Base-by-base conservation (phyloP, 352 stramenopile species). In the Phytophthora colocasiae region DNA sequence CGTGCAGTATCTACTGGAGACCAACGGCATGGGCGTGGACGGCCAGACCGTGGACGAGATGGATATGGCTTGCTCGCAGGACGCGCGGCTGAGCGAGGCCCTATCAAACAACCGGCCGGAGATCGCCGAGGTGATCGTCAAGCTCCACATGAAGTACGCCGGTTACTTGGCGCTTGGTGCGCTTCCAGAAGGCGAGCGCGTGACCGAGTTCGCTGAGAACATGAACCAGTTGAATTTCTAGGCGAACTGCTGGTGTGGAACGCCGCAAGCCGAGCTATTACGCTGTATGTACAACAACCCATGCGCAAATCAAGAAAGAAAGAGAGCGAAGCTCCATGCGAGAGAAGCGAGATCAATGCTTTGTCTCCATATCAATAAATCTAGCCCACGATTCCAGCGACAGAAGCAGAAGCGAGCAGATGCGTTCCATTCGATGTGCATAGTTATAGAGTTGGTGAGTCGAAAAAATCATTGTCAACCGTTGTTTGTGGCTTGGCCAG, bases 71-170 rank as follows among this genome's bases (percentile, higher is more conserved):
- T 90, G 88, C 43, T 70, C 71, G 6, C 77, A 91, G 58, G 81
- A 92, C 71, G 50, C 70, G 59, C 83, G 85, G 49, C 75, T 93
- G 6, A 83, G 73, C 53, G 83, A 90, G 12, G 51, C 81, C 19
- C 75, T 93, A 40, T 73, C 80, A 6, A 73, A 71, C 43, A 88
- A 92, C 71, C 73, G 85, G 3, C 85, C 85, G 2, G 80, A 90
- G 55, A 78, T 93, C 52, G 74, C 83, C 5, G 80, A 90, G 48
- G 69, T 93, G 22, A 89, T 93, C 49, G 70, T 93, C 48, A 89
- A 87, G 69, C 85, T 92, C 59, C 85, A 87, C 46, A 71, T 92
- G 68, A 92, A 90, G 59, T 93, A 92, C 66, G 81, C 85, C 12
- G 56, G 66, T 15, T 89, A 87, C 34, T 88, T 80, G 27, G 73